Evolutionary conservation across 768 basidiomycete species (phyloP).

Genomic region (Mycena rosella): DNA sequence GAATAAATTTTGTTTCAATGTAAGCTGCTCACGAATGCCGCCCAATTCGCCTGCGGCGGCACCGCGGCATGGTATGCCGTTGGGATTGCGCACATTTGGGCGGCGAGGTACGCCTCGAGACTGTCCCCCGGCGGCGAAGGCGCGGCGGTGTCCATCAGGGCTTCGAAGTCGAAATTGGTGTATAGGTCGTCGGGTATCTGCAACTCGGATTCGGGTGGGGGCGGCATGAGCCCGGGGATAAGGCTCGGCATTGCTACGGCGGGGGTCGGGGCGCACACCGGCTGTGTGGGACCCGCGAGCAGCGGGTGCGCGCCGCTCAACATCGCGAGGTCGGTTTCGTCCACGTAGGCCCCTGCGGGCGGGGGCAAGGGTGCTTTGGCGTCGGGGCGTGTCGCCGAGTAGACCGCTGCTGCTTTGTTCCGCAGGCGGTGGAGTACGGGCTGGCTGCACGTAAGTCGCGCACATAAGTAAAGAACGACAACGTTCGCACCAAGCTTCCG

Average conservation of each 20-base stretch:
- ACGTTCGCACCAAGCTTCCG: conserved; percentile 21
- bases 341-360: not conserved
- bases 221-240: not conserved
- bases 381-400: not conserved
- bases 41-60: not conserved
- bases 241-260: not conserved
- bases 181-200: not conserved
- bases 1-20: not conserved
- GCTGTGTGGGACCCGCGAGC: not conserved
- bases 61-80: not conserved
- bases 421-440: conserved; percentile 17
- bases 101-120: conserved; percentile 2
- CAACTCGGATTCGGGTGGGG: not conserved
- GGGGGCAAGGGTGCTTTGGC: not conserved
- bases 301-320: conserved; percentile 11
- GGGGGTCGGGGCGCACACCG: too few relatives aligned
- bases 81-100: not conserved
- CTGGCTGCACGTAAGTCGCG: too few relatives aligned
- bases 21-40: not conserved
- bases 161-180: not conserved
- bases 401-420: conserved; percentile 4
- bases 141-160: not conserved
- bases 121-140: not conserved
- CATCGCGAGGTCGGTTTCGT: conserved; percentile 9
- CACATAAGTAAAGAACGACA: too few relatives aligned